Percentiles rank a stretch among this genome's conserved stretches.
Evolutionary conservation across 1,284 basidiomycete species (phyloP).

Genomic region (Exobasidium cylindrosporum): DNA sequence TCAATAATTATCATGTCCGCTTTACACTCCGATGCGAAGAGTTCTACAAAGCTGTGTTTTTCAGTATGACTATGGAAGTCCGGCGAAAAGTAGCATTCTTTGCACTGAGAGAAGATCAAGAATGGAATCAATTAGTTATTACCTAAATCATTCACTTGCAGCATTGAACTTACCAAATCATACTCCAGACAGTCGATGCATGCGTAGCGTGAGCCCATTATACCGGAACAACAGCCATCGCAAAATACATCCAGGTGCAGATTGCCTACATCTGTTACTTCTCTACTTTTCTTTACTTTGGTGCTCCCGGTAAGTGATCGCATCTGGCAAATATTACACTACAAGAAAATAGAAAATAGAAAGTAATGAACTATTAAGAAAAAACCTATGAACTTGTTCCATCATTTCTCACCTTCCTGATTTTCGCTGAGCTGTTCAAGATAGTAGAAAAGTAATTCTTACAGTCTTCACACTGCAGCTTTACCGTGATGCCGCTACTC

Average conservation of each 20-base stretch:
- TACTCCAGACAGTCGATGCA: neutral
- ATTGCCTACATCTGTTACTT: too few species aligned
- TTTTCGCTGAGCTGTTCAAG: neutral
- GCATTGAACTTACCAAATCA: slow-evolving; percentile 1
- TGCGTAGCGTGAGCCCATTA: slow-evolving; percentile 1
- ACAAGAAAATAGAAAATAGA: neutral
- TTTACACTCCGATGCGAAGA: neutral
- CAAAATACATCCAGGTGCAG: slow-evolving; percentile 5
- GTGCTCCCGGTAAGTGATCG: neutral
- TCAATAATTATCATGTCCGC: neutral
- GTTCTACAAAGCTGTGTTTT: slow-evolving; percentile 2
- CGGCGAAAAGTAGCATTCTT: neutral
- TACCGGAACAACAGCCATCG: slow-evolving; percentile 4
- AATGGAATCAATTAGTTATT: too few species aligned
- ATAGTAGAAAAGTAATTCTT: neutral
- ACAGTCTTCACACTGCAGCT: neutral
- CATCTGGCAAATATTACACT: slow-evolving; percentile 1
- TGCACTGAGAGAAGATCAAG: neutral
- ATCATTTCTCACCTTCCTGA: neutral
- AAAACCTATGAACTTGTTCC: neutral
- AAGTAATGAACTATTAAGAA: neutral
- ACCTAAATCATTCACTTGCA: too few species aligned
- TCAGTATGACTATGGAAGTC: neutral
- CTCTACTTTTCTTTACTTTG: too few species aligned
- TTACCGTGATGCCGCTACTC: slow-evolving; percentile 3